Percentiles rank a stretch among this genome's conserved stretches.
Evolutionary conservation across 495 filamentous ascomycete species (phyloP).

Genomic region (Pseudoneurospora amorphoporcata): DNA sequence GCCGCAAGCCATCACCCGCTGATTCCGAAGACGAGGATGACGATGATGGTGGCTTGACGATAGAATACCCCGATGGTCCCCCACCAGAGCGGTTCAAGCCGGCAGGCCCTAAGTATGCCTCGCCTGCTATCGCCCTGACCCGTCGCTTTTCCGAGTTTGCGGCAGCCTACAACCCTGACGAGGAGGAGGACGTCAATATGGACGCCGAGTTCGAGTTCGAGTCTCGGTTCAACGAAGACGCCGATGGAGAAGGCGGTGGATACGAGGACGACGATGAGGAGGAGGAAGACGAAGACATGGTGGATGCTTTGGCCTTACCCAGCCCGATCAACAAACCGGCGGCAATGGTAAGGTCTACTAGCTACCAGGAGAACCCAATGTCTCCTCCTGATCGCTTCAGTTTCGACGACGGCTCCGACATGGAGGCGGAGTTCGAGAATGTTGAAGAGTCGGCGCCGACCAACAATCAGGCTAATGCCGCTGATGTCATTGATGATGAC

Average conservation of each 20-base stretch:
- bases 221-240: constrained; percentile 6
- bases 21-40: constrained; percentile 32
- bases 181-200: constrained; percentile 27
- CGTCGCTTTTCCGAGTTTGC: constrained; percentile 34
- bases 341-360: background rate
- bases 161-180: constrained; percentile 22
- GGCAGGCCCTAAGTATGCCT: constrained; percentile 19
- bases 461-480: background rate
- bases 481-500: constrained; percentile 7
- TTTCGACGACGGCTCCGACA: constrained; percentile 13
- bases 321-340: constrained; percentile 21
- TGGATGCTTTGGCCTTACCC: constrained; percentile 20
- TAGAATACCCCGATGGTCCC: constrained; percentile 35
- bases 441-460: background rate
- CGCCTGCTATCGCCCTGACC: constrained; percentile 23
- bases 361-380: background rate
- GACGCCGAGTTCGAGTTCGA: constrained; percentile 24
- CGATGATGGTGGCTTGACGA: constrained; percentile 33
- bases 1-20: constrained; percentile 8
- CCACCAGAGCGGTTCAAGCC: constrained; percentile 12
- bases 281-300: constrained; percentile 14
- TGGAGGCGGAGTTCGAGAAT: constrained; percentile 29
- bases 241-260: background rate
- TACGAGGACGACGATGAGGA: constrained; percentile 15
- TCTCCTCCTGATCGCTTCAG: background rate